These are phyloP conservation scores for Harringtonia lauricola DNA, from an alignment of 2,329 filamentous ascomycete species.

Conservation along the genomic window DNA sequence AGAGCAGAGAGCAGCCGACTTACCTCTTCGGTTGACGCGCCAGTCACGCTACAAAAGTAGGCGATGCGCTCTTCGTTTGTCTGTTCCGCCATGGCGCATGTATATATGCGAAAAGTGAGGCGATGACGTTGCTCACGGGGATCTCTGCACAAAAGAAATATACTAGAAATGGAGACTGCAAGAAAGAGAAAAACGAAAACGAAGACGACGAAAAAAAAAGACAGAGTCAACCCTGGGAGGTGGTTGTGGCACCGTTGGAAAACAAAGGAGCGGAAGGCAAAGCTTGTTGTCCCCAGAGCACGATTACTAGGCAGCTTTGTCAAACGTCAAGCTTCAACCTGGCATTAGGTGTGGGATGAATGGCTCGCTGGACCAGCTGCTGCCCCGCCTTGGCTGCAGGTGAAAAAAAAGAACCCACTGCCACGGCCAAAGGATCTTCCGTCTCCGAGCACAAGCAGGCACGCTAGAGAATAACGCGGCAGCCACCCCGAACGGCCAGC, in stretches of 20 bases:
- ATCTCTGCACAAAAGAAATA: background rate
- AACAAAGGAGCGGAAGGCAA: no score
- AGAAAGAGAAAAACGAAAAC: background rate
- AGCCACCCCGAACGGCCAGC: background rate
- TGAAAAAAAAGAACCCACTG: background rate
- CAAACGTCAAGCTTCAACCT: no score
- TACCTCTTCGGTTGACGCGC: background rate
- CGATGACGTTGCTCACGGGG: no score
- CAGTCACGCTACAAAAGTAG: background rate
- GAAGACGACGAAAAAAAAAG: background rate
- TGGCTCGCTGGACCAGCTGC: background rate
- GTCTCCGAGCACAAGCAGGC: background rate
- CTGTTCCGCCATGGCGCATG: no score
- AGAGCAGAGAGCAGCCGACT: background rate
- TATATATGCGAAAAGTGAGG: no score
- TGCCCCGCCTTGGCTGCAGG: background rate
- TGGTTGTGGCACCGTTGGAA: no score
- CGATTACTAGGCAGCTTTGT: no score
- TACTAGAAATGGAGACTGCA: background rate
- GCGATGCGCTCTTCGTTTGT: background rate
- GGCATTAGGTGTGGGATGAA: no score
- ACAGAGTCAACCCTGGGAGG: background rate
- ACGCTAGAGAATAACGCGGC: slow-evolving; percentile 8
- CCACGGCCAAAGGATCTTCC: slow-evolving; percentile 6
- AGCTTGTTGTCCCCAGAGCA: no score